Base-by-base conservation (phyloP, 2,329 filamentous ascomycete genomes). In the Penicillium sp. region DNA sequence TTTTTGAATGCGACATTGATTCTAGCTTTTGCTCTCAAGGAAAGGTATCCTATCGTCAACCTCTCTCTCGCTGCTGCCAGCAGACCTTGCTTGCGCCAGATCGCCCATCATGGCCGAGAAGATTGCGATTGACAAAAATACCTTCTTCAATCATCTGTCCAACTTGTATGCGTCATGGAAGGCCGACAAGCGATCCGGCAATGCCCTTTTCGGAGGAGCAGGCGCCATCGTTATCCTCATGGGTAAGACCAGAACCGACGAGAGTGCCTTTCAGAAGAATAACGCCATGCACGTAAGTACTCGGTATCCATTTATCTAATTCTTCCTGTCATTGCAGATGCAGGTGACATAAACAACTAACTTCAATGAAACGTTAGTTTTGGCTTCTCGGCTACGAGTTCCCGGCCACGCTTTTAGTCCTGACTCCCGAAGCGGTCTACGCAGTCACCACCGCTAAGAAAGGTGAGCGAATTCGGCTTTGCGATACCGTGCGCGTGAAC, bases 381-480 rank as follows among this genome's bases (percentile, higher is more conserved):
- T 99, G 96, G 96, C 84, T 99, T 54, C 85, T 99, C 61, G 95
- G 95, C 69, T 99, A 99, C 81, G 95, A 99, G 76, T 99, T 99
- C 72, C 95, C 95, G 33, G 93, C 93, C 39, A 99, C 95, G 0
- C 82, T 99, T 62, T 92, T 99, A 82, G 84, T 99, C 52, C 88
- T 99, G 74, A 98, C 93, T 1, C 80, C 88, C 60, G 95, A 98
- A 60, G 87, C 87, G 47, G 83, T 98, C 67, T 96, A 95, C 78
- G 89, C 98, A 58, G 87, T 99, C 64, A 99, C 95, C 7, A 99
- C 95, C 6, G 89, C 91, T 58, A 99, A 99, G 80, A 99, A 99
- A 86, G 93, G 92, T 96, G 63, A 69, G 25, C 48, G 19, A 2
- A 19, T 11, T 23, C 4, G 14, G 16, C 23, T 44, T 33, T n/a